Evolutionary conservation across 169 alveolate genomes (phyloP).

Genomic region (Eimeria praecox): DNA sequence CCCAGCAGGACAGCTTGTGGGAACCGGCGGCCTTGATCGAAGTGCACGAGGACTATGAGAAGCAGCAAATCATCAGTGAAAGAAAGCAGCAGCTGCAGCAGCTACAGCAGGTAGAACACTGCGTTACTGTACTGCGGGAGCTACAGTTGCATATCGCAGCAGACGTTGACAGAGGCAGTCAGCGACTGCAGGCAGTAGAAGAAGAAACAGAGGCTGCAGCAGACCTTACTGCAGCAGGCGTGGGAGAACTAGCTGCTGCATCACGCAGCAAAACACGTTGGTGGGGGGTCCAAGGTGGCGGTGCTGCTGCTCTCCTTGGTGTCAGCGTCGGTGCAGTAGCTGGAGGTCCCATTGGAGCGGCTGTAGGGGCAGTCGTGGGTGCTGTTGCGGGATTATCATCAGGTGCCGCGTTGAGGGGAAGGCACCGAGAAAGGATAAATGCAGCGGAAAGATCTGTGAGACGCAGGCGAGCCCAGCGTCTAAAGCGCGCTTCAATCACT

Average conservation of each 20-base stretch:
- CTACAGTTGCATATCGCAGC: constrained; percentile 68
- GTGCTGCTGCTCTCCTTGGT: constrained; percentile 81
- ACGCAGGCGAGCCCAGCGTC: constrained; percentile 46
- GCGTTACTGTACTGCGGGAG: constrained; percentile 77
- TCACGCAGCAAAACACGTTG: constrained; percentile 69
- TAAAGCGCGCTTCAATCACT: not conserved
- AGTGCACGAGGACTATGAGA: constrained; percentile 76
- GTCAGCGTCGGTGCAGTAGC: constrained; percentile 74
- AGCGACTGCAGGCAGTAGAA: constrained; percentile 46
- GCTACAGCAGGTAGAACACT: constrained; percentile 76
- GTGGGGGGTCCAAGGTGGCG: constrained; percentile 82
- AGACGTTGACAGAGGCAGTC: constrained; percentile 58
- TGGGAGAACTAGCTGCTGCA: constrained; percentile 72
- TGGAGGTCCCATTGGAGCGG: constrained; percentile 76
- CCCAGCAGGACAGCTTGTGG: not conserved
- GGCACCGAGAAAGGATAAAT: constrained; percentile 49
- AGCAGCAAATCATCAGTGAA: constrained; percentile 44
- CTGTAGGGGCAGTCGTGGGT: constrained; percentile 73
- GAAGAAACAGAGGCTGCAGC: constrained; percentile 67
- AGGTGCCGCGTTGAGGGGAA: constrained; percentile 66
- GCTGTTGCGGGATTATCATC: constrained; percentile 71
- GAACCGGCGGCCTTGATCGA: constrained; percentile 43
- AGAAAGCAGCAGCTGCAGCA: constrained; percentile 76
- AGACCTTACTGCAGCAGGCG: constrained; percentile 49
- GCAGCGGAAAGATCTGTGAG: constrained; percentile 31